A percentile compares a stretch with the other conserved stretches of the same genome.
Conservation (phyloP, 2,329 filamentous ascomycete species). For the Aspergillus niger region DNA sequence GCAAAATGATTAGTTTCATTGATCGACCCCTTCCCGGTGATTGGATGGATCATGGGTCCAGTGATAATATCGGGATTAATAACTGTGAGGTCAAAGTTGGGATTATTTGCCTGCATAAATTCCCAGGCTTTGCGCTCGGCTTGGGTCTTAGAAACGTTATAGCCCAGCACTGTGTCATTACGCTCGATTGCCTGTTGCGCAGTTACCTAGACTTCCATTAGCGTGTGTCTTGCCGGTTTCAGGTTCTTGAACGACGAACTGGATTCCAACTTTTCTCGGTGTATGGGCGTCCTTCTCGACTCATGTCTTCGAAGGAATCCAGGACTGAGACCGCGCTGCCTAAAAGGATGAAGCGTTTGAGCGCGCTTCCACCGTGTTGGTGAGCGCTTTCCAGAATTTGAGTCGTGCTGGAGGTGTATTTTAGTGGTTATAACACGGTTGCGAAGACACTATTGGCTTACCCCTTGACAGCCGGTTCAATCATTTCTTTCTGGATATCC, state of each 20-base stretch:
- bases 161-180: slow-evolving; percentile 18
- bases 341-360: slow-evolving; percentile 39
- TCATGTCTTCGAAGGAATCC: slow-evolving; percentile 27
- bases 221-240: too few relatives aligned
- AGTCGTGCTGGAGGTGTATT: slow-evolving; percentile 20
- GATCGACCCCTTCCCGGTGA: slow-evolving; percentile 19
- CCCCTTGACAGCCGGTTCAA: slow-evolving; percentile 55
- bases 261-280: slow-evolving; percentile 29
- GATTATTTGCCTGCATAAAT: slow-evolving; percentile 19
- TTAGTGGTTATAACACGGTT: slow-evolving; percentile 34
- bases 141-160: slow-evolving; percentile 18
- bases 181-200: slow-evolving; percentile 17
- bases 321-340: slow-evolving; percentile 34
- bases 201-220: slow-evolving; percentile 14
- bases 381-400: slow-evolving; percentile 19
- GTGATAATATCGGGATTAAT: too few relatives aligned
- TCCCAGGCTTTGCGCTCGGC: slow-evolving; percentile 21
- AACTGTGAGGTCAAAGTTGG: too few relatives aligned
- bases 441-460: too few relatives aligned
- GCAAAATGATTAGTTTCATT: slow-evolving; percentile 28
- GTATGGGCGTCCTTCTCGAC: slow-evolving; percentile 22
- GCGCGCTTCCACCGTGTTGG: slow-evolving; percentile 6
- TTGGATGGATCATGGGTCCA: slow-evolving; percentile 26
- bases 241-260: too few relatives aligned
- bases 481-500: too few relatives aligned